These are phyloP conservation scores for Gloeopeniophorella convolvens DNA, from an alignment of 768 basidiomycete genomes.

Conservation along the genomic window DNA sequence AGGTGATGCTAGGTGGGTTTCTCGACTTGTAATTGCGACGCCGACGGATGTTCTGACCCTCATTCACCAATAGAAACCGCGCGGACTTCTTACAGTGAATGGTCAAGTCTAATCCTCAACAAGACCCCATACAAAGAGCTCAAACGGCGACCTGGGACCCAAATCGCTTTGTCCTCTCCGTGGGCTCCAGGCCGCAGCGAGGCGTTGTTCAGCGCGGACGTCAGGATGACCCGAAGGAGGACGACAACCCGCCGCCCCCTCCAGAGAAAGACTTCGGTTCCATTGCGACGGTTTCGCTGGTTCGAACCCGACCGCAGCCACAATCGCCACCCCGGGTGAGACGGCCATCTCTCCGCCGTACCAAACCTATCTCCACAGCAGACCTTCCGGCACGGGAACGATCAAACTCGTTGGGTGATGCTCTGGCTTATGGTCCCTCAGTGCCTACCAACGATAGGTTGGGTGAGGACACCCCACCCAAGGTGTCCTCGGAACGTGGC, in stretches of 20 bases:
- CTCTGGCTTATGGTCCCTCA: too few relatives aligned
- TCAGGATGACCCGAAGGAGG: neutral
- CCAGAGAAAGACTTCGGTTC: neutral
- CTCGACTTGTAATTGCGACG: neutral
- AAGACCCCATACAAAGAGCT: neutral
- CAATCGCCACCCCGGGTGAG: neutral
- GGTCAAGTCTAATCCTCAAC: neutral
- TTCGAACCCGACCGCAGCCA: neutral
- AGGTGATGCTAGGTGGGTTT: neutral
- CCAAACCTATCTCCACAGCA: neutral
- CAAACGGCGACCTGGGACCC: neutral
- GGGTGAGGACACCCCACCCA: too few relatives aligned
- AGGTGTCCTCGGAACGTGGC: too few relatives aligned
- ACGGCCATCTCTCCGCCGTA: slow-evolving; percentile 9
- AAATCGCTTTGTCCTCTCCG: neutral
- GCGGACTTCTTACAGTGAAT: neutral
- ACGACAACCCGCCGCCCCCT: neutral
- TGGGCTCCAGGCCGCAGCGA: neutral
- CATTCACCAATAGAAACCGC: neutral
- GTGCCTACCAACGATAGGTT: too few relatives aligned
- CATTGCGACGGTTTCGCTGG: neutral
- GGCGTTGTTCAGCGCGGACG: neutral
- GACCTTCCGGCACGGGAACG: neutral
- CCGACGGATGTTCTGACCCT: neutral
- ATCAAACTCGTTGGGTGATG: neutral